Percentiles rank a stretch among this genome's conserved stretches.
Conservation (phyloP, 176 grass and related monocot genomes). For the Lolium multiflorum region DNA sequence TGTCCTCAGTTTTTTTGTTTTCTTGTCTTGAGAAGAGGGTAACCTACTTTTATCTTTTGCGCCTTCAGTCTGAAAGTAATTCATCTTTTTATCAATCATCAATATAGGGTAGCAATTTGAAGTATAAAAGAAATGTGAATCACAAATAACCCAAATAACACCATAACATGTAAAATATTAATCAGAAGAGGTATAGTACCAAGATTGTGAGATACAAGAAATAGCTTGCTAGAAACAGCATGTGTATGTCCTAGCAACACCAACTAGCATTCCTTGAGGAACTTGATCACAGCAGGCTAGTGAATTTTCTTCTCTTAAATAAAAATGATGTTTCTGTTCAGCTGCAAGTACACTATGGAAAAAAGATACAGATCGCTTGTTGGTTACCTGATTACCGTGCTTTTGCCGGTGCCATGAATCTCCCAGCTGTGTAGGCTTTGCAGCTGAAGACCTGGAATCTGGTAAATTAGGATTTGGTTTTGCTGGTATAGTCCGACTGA, state of each 20-base stretch:
- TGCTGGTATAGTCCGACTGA: conserved; percentile 44
- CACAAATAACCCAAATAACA: not conserved
- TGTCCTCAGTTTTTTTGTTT: conserved; percentile 41
- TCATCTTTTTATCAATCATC: conserved; percentile 38
- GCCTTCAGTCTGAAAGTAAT: conserved; percentile 46
- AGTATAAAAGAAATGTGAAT: not conserved
- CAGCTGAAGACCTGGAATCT: conserved; percentile 40
- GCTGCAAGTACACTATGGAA: conserved; percentile 11
- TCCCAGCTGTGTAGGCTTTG: conserved; percentile 42
- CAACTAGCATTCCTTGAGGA: not conserved
- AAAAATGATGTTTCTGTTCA: not conserved
- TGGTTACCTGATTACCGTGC: conserved; percentile 42
- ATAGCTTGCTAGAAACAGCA: conserved; percentile 39
- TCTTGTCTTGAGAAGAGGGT: conserved; percentile 50
- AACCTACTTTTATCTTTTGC: conserved; percentile 46
- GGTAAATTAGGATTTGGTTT: conserved; percentile 38
- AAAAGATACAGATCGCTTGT: not conserved
- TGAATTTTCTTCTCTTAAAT: not conserved
- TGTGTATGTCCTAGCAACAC: conserved; percentile 9
- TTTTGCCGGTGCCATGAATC: conserved; percentile 54
- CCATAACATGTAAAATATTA: conserved; percentile 18
- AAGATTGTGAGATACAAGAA: not conserved
- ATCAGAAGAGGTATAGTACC: not conserved
- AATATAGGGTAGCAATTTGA: not conserved
- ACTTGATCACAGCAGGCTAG: conserved; percentile 10